A percentile compares a stretch with the other conserved stretches of the same genome.
These are phyloP conservation scores for Parsonsia alboflavescens DNA, from an alignment of 257 asterid genomes.

Conservation along the genomic window DNA sequence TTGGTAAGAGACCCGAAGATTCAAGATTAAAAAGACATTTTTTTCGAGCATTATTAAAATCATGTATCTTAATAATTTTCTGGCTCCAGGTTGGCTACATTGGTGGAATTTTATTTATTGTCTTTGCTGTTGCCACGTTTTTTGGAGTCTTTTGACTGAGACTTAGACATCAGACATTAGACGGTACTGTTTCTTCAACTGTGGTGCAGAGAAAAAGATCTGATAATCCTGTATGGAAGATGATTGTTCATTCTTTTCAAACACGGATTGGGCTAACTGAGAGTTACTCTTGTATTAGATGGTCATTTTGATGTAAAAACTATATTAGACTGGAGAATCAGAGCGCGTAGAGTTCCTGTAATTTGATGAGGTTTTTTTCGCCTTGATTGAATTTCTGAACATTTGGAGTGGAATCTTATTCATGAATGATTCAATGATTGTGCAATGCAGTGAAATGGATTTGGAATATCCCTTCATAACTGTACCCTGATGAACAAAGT, in stretches of 20 bases:
- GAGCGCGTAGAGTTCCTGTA: neutral
- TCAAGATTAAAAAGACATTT: neutral
- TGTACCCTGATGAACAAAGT: neutral
- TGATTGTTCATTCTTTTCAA: neutral
- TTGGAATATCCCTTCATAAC: neutral
- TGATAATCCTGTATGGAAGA: neutral
- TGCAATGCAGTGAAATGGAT: neutral
- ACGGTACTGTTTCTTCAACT: neutral
- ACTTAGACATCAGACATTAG: neutral
- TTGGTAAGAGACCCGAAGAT: slow-evolving; percentile 44
- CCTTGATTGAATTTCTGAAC: neutral
- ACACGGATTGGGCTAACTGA: neutral
- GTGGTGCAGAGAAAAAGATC: neutral
- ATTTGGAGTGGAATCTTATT: neutral
- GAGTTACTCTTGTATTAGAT: neutral
- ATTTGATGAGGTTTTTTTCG: too few relatives aligned
- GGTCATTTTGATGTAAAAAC: neutral
- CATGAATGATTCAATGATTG: neutral
- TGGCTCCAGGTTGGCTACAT: slow-evolving; percentile 73
- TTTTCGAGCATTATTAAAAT: neutral
- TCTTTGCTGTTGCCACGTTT: slow-evolving; percentile 81
- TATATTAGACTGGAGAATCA: neutral
- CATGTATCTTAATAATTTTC: slow-evolving; percentile 14
- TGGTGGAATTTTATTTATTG: slow-evolving; percentile 77
- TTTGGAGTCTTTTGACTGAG: slow-evolving; percentile 69